These are phyloP conservation scores for Pythium volutum DNA, from an alignment of 352 stramenopile species.

Conservation along the genomic window DNA sequence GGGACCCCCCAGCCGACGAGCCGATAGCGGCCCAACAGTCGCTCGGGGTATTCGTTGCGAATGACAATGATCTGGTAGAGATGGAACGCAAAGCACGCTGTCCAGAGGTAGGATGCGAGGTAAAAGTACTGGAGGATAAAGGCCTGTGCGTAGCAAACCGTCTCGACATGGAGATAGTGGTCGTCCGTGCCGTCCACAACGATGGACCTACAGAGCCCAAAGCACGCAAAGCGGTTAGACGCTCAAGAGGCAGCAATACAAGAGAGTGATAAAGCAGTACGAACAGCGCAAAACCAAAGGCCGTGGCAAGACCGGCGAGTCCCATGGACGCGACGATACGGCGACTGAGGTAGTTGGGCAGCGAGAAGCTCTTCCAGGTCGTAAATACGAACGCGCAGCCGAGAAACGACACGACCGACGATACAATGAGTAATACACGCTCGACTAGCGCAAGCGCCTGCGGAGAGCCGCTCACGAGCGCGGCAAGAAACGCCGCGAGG, in stretches of 20 bases:
- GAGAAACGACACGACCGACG: conserved; percentile 56
- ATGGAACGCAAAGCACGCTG: conserved; percentile 81
- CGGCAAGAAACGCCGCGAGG: background rate
- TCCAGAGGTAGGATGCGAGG: conserved; percentile 82
- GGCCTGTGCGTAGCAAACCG: conserved; percentile 64
- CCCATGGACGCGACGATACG: conserved; percentile 72
- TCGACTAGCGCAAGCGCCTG: conserved; percentile 34
- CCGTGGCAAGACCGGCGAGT: conserved; percentile 52
- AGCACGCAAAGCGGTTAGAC: background rate
- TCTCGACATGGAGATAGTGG: conserved; percentile 43
- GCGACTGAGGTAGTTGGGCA: conserved; percentile 65
- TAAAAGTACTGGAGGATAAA: conserved; percentile 79
- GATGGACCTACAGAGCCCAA: conserved; percentile 39
- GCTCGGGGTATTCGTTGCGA: conserved; percentile 73
- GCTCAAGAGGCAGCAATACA: background rate
- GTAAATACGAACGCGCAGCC: conserved; percentile 68
- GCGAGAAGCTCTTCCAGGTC: conserved; percentile 63
- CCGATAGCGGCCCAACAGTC: conserved; percentile 59
- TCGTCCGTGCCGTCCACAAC: conserved; percentile 47
- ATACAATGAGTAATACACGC: conserved; percentile 48
- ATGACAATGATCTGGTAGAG: conserved; percentile 87
- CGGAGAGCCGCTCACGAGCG: conserved; percentile 7
- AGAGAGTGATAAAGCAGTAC: background rate
- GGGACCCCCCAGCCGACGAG: conserved; percentile 64
- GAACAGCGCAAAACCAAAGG: conserved; percentile 62